phyloP scores from a whole-genome alignment of 495 filamentous ascomycete species.

The Podospora appendiculata region DNA sequence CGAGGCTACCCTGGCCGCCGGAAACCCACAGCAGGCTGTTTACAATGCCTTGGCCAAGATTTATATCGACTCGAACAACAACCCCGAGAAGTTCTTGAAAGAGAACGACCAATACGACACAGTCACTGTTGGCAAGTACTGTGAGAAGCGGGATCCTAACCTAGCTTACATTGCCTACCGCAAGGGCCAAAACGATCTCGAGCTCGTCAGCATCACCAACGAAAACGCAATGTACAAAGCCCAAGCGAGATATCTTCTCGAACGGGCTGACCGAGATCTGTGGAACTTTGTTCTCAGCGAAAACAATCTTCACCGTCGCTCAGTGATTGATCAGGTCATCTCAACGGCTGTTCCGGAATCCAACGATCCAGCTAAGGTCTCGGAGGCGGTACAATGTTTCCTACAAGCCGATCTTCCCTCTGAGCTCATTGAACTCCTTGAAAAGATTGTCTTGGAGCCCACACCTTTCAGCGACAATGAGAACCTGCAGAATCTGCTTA shows the following conservation, averaged over 20 bases:
- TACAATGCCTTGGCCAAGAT: constrained; percentile 99
- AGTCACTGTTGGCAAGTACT: constrained; percentile 91
- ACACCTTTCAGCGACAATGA: constrained; percentile 95
- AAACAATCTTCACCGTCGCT: constrained; percentile 90
- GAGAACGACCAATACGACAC: constrained; percentile 98
- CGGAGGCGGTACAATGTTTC: constrained; percentile 89
- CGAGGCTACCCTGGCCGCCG: constrained; percentile 79
- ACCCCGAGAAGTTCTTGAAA: constrained; percentile 96
- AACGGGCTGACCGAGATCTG: constrained; percentile 81
- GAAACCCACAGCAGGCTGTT: constrained; percentile 95
- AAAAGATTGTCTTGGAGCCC: constrained; percentile 98
- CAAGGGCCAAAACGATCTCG: constrained; percentile 96
- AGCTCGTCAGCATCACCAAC: constrained; percentile 95
- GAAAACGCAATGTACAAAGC: constrained; percentile 99
- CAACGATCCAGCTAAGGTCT: constrained; percentile 90
- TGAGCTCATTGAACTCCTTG: constrained; percentile 93
- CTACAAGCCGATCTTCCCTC: constrained; percentile 81
- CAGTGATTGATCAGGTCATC: constrained; percentile 93
- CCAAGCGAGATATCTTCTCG: constrained; percentile 90
- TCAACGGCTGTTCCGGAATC: constrained; percentile 94
- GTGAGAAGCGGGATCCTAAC: constrained; percentile 97
- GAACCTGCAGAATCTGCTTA: constrained; percentile 92
- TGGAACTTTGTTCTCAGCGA: constrained; percentile 92
- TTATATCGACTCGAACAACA: constrained; percentile 99
- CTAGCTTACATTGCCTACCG: constrained; percentile 90